Percentiles rank a stretch among this genome's conserved stretches.
These are phyloP conservation scores for Didymella sp. DNA, from an alignment of 2,329 filamentous ascomycete genomes.

Conservation along the genomic window DNA sequence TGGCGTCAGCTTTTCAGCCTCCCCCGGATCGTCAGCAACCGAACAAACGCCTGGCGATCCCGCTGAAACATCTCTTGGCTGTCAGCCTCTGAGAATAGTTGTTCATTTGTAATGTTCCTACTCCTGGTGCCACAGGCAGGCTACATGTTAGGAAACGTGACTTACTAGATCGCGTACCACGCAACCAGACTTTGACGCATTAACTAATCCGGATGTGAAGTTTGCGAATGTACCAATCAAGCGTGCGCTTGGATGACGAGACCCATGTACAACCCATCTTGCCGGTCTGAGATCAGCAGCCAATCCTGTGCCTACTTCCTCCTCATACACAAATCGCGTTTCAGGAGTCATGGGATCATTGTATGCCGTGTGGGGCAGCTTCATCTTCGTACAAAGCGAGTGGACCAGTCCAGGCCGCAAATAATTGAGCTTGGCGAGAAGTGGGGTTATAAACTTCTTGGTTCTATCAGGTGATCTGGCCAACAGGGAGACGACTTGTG, in stretches of 20 bases:
- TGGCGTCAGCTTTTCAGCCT: slow-evolving; percentile 5
- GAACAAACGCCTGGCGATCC: background rate
- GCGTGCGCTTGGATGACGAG: too few relatives aligned
- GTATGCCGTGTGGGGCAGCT: slow-evolving; percentile 20
- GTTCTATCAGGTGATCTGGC: slow-evolving; percentile 34
- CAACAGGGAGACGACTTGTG: slow-evolving; percentile 26
- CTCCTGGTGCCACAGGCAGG: background rate
- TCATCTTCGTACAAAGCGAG: slow-evolving; percentile 23
- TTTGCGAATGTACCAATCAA: too few relatives aligned
- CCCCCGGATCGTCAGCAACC: slow-evolving; percentile 17
- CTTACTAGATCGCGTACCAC: background rate
- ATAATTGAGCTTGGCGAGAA: slow-evolving; percentile 38
- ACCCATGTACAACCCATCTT: too few relatives aligned
- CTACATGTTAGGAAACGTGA: too few relatives aligned
- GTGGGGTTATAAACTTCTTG: slow-evolving; percentile 36
- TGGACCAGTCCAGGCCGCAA: slow-evolving; percentile 30
- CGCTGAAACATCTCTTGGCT: slow-evolving; percentile 3
- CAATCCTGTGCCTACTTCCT: slow-evolving; percentile 34
- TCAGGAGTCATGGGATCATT: slow-evolving; percentile 33
- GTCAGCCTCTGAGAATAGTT: slow-evolving; percentile 11
- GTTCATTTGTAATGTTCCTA: background rate
- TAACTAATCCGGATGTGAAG: too few relatives aligned
- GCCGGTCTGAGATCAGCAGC: slow-evolving; percentile 29
- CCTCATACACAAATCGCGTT: slow-evolving; percentile 34
- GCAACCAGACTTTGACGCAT: background rate